A percentile compares a stretch with the other conserved stretches of the same genome.
Conservation (phyloP, 2,329 filamentous ascomycete genomes). For the Ascosphaera apis region DNA sequence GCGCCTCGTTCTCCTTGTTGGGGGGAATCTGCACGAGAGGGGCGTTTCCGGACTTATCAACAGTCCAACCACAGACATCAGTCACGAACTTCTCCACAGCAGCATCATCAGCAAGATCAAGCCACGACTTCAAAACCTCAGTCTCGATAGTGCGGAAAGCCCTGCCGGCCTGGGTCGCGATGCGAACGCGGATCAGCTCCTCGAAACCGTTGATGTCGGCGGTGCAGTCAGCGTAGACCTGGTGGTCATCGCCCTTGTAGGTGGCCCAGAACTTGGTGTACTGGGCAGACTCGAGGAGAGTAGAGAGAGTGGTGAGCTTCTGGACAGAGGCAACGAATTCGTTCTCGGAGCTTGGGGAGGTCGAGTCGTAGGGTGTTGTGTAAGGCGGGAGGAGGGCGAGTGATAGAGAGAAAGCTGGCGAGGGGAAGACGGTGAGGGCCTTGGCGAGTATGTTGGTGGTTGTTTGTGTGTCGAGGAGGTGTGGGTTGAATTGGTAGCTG, state of each 20-base stretch:
- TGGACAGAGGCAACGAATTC: conserved; percentile 64
- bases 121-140: conserved; percentile 47
- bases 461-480: conserved; percentile 88
- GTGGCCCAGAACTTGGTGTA: conserved; percentile 87
- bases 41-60: conserved; percentile 33
- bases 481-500: conserved; percentile 99
- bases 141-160: conserved; percentile 51
- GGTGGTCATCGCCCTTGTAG: conserved; percentile 60
- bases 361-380: conserved; percentile 38
- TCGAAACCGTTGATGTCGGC: conserved; percentile 91
- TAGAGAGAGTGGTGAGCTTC: conserved; percentile 67
- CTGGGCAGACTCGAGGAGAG: conserved; percentile 69
- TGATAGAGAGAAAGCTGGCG: conserved; percentile 79
- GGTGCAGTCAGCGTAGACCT: conserved; percentile 73
- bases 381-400: conserved; percentile 83
- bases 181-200: conserved; percentile 73
- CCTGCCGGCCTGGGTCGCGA: conserved; percentile 68
- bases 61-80: conserved; percentile 68
- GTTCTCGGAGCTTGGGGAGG: conserved; percentile 24
- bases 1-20: conserved; percentile 95
- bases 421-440: conserved; percentile 89
- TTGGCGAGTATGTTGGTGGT: conserved; percentile 99
- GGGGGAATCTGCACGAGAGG: conserved; percentile 48
- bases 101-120: conserved; percentile 42
- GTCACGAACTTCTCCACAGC: conserved; percentile 54